Base-by-base conservation (phyloP, 148 eudicot genomes). In the Chenopodium quinoa region DNA sequence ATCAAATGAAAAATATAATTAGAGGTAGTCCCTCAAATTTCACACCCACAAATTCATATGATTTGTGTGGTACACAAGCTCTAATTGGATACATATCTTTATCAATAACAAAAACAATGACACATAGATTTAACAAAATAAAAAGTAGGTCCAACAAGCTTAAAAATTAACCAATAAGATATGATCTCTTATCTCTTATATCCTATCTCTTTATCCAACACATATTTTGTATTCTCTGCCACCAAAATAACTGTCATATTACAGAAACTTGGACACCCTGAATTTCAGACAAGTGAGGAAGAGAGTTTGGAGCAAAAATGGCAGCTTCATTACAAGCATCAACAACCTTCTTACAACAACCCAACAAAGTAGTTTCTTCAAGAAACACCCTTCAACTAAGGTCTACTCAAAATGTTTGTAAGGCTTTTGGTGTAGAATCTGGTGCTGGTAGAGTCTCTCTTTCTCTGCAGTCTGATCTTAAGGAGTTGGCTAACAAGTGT, bases 321-420 rank as follows among this genome's bases (percentile, higher is more conserved):
- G 99, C 99, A 68, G 88, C 94, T 83, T 96, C 99, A 84, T 73
- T 94, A 44, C 99, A 97, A 86, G 92, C 99, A 81, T 97, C 97
- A 66, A 97, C 98, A 19, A 97, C 98, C 17, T 84, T 94, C 71
- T 88, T 91, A 94, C 94, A 91, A 78, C 44, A 40, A 40, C 44
- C 97, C 93, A 62, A 76, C 91, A 56, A 91, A 87, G 44, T 40
- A 90, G 67, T 67, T 25, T 82, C 83, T 32, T 75, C 88, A 69
- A 88, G 82, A 64, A 76, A 52, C 85, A 79, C 25, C 65, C 82
- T 86, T 66, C 94, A 84, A 75, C 80, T 96, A 25, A 88, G 97
- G 87, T 87, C 95, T 73, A 82, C 89, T 32, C 93, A 82, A 68
- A 83, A 85, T 80, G 78, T 92, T 8, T 84, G 83, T 86, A 97